Evolutionary conservation across 257 asterid genomes (phyloP).

Genomic region (Paulownia fortunei): DNA sequence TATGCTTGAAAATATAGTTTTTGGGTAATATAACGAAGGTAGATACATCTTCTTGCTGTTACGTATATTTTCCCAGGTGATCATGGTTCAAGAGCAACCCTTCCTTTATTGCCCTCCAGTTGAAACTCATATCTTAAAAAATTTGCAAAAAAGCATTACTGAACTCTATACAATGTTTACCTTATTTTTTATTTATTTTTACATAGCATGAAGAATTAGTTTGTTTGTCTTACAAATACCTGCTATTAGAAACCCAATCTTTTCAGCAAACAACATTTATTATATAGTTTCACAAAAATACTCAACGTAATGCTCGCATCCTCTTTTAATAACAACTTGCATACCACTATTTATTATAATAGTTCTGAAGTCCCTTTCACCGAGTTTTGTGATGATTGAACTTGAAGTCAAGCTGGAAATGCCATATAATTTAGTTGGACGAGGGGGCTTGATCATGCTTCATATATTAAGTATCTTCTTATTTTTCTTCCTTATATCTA

Average conservation of each 20-base stretch:
- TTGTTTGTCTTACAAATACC: not conserved
- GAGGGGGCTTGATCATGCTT: not conserved
- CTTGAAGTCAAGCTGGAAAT: not conserved
- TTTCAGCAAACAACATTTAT: not conserved
- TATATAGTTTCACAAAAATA: not conserved
- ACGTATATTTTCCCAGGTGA: not conserved
- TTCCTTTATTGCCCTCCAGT: not conserved
- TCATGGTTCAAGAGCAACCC: not conserved
- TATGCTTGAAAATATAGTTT: not conserved
- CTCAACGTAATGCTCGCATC: not conserved
- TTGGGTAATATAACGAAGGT: not conserved
- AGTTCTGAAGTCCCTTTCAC: conserved; percentile 1
- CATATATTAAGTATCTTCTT: not conserved
- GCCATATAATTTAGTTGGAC: conserved; percentile 2
- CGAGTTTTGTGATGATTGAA: conserved; percentile 1
- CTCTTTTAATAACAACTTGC: conserved; percentile 10
- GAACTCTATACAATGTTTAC: not conserved
- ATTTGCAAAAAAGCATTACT: not conserved
- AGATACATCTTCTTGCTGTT: not conserved
- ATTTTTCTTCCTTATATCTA: not conserved
- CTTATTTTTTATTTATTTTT: not conserved
- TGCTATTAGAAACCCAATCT: not conserved
- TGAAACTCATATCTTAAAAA: not conserved
- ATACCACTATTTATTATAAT: not conserved
- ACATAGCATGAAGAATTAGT: not conserved